phyloP scores from a whole-genome alignment of 192 early-diverging fungal genomes.

The Coemansia sp. region DNA sequence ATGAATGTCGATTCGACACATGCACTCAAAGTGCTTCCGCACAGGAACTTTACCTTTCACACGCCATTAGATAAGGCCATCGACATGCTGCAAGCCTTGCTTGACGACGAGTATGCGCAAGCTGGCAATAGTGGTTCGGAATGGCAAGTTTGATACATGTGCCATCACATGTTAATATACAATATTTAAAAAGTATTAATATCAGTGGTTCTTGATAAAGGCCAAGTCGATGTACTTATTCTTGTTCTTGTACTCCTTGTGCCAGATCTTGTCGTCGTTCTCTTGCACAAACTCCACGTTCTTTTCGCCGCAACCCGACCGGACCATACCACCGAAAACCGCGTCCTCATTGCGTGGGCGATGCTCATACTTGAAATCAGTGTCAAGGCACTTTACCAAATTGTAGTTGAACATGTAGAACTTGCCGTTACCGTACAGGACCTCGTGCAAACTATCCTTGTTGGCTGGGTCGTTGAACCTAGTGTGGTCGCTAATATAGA shows the following conservation, averaged over 20 bases:
- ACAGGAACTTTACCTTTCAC: constrained; percentile 85
- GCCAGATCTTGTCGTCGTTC: constrained; percentile 48
- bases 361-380: constrained; percentile 23
- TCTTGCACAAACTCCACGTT: constrained; percentile 33
- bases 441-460: constrained; percentile 16
- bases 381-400: constrained; percentile 33
- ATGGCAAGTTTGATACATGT: neutral
- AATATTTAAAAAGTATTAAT: neutral
- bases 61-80: constrained; percentile 75
- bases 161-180: neutral
- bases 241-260: constrained; percentile 41
- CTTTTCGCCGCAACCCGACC: constrained; percentile 35
- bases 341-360: constrained; percentile 37
- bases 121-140: neutral
- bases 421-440: constrained; percentile 47
- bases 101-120: constrained; percentile 39
- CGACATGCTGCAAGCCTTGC: constrained; percentile 57
- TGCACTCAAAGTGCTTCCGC: constrained; percentile 83
- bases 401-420: constrained; percentile 53
- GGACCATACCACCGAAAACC: constrained; percentile 54
- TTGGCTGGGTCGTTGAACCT: constrained; percentile 13
- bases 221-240: constrained; percentile 49
- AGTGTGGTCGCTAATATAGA: constrained; percentile 51
- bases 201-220: constrained; percentile 43
- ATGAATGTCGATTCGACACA: constrained; percentile 73